phyloP scores from a whole-genome alignment of 2,329 filamentous ascomycete genomes.

The Grosmannia huntii region DNA sequence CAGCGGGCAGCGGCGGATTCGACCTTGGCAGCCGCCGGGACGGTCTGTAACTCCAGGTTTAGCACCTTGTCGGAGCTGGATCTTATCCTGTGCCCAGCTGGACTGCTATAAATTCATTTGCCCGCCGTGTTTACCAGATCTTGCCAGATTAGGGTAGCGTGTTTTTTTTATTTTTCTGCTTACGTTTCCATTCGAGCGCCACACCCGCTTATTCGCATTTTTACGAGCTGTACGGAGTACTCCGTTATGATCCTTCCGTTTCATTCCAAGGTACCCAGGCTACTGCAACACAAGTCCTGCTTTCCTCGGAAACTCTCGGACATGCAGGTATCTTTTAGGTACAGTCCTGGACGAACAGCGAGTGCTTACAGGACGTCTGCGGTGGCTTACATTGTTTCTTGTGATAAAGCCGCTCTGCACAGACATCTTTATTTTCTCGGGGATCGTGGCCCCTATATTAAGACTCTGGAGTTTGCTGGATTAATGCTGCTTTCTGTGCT shows the following conservation, averaged over 20 bases:
- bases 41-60: neutral
- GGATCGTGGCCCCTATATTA: too few relatives aligned
- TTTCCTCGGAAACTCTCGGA: neutral
- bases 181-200: neutral
- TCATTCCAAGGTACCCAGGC: neutral
- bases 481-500: too few relatives aligned
- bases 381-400: too few relatives aligned
- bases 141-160: neutral
- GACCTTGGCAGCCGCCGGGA: constrained; percentile 8
- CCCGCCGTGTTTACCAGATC: neutral
- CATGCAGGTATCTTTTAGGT: neutral
- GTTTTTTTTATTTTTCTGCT: neutral
- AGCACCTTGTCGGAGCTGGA: neutral
- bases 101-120: neutral
- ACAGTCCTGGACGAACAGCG: too few relatives aligned
- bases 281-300: neutral
- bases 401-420: too few relatives aligned
- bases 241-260: neutral
- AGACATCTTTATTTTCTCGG: too few relatives aligned
- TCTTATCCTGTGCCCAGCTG: neutral
- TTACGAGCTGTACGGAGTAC: neutral
- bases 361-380: too few relatives aligned
- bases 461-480: too few relatives aligned
- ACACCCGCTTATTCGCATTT: neutral
- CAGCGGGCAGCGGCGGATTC: neutral